These are phyloP conservation scores for Sideroxylon spinosum DNA, from an alignment of 179 eudicot species.

Conservation along the genomic window DNA sequence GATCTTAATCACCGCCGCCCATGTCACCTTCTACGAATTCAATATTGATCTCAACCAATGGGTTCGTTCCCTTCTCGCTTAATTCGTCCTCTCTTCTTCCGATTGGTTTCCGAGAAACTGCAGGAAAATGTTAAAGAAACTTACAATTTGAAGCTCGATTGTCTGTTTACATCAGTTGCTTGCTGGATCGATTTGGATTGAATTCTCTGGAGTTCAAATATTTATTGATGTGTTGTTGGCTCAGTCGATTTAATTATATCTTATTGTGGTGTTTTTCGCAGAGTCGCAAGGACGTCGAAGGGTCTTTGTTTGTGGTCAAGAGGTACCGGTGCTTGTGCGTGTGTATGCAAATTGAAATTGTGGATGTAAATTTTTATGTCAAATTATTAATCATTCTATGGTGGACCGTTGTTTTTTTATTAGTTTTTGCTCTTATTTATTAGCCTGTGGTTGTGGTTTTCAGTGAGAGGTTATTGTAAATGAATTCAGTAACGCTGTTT, in stretches of 20 bases:
- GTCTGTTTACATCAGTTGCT: neutral
- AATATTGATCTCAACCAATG: slow-evolving; percentile 23
- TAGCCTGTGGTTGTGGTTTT: neutral
- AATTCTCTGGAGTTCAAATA: neutral
- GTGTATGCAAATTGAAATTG: neutral
- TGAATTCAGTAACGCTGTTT: neutral
- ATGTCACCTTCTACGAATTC: slow-evolving; percentile 63
- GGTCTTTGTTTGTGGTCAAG: slow-evolving; percentile 60
- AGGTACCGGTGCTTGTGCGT: slow-evolving; percentile 22
- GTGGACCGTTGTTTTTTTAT: too few species aligned
- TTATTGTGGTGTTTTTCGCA: slow-evolving; percentile 24
- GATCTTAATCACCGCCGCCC: slow-evolving; percentile 65
- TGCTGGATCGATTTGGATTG: too few species aligned
- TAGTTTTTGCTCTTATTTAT: too few species aligned
- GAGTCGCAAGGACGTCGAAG: slow-evolving; percentile 76
- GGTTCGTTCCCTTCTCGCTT: slow-evolving; percentile 24
- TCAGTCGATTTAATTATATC: neutral
- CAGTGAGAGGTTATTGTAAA: neutral
- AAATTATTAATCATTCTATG: too few species aligned
- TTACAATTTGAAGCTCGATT: too few species aligned
- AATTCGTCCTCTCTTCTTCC: neutral
- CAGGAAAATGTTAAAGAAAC: too few species aligned
- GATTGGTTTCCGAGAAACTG: too few species aligned
- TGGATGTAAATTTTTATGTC: neutral
- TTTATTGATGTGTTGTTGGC: neutral